Evolutionary conservation across 2,329 filamentous ascomycete species (phyloP).

Genomic region (Paracorniculantispora psalliotae): DNA sequence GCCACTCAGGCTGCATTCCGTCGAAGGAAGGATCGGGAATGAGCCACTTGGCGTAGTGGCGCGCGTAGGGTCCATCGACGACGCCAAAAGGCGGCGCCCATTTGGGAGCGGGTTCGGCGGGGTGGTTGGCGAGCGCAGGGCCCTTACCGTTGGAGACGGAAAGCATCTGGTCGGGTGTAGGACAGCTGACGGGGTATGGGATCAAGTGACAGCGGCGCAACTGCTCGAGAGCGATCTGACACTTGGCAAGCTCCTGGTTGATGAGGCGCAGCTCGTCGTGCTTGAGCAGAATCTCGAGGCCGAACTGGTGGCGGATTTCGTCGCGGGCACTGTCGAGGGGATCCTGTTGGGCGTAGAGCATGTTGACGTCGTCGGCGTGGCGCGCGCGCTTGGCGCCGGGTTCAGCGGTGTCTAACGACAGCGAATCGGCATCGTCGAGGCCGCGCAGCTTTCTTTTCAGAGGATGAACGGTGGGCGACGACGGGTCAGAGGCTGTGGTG

Average conservation of each 20-base stretch:
- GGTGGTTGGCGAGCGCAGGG: conserved; percentile 56
- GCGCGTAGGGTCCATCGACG: conserved; percentile 84
- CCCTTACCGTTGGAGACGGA: conserved; percentile 72
- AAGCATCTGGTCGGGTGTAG: conserved; percentile 61
- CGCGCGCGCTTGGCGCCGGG: conserved; percentile 39
- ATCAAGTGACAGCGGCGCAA: conserved; percentile 87
- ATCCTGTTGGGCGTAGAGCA: conserved; percentile 8
- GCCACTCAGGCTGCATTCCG: conserved; percentile 49
- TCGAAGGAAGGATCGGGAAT: conserved; percentile 86
- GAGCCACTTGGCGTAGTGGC: conserved; percentile 94
- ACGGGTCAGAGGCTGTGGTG: conserved; percentile 13
- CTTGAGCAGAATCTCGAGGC: conserved; percentile 87
- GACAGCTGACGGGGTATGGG: conserved; percentile 72
- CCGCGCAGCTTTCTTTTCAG: conserved; percentile 37
- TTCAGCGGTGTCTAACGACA: conserved; percentile 19
- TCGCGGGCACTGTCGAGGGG: conserved; percentile 56
- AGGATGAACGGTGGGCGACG: conserved; percentile 24
- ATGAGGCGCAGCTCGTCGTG: conserved; percentile 92
- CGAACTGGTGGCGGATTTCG: conserved; percentile 78
- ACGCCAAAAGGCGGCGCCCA: conserved; percentile 89
- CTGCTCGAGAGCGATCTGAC: conserved; percentile 88
- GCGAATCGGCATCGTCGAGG: conserved; percentile 27
- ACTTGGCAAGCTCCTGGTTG: conserved; percentile 94
- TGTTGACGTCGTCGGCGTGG: conserved; percentile 13
- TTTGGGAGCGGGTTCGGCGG: conserved; percentile 61